A percentile compares a stretch with the other conserved stretches of the same genome.
phyloP scores from a whole-genome alignment of 257 asterid species.

The Cynanchum wilfordii region DNA sequence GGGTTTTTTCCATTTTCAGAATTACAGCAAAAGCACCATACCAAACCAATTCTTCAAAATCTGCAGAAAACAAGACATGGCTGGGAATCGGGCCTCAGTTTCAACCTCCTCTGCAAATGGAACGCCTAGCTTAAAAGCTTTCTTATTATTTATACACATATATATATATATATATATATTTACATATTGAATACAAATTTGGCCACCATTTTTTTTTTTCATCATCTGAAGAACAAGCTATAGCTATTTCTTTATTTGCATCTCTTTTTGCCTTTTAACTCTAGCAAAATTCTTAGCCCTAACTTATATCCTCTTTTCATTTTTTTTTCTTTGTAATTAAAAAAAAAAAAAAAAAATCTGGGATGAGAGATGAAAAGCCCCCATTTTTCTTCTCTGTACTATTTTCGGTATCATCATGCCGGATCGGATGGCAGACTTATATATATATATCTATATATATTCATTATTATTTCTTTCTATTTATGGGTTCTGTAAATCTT shows the following conservation, averaged over 20 bases:
- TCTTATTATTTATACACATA: no score
- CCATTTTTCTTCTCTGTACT: no score
- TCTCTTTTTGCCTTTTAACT: not conserved
- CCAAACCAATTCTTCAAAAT: conserved; percentile 14
- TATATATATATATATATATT: no score
- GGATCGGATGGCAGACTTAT: not conserved
- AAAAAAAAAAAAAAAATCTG: not conserved
- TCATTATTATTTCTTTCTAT: no score
- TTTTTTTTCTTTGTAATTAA: not conserved
- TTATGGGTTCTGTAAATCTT: not conserved
- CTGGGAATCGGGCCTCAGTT: conserved; percentile 29
- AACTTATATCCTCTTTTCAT: not conserved
- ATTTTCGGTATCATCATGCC: not conserved
- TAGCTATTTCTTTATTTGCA: no score
- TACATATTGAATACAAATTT: no score
- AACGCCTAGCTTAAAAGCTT: conserved; percentile 9
- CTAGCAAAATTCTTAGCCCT: not conserved
- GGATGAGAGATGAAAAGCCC: not conserved
- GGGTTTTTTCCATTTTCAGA: conserved; percentile 4
- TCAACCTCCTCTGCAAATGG: conserved; percentile 18
- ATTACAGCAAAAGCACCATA: conserved; percentile 35
- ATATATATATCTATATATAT: no score
- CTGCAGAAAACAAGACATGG: conserved; percentile 27
- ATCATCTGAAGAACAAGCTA: not conserved
- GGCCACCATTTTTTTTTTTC: no score